Evolutionary conservation across 805 yeast species (phyloP), one percentile per base, ranked within the genome.

Genomic region (Candida quercuum): DNA sequence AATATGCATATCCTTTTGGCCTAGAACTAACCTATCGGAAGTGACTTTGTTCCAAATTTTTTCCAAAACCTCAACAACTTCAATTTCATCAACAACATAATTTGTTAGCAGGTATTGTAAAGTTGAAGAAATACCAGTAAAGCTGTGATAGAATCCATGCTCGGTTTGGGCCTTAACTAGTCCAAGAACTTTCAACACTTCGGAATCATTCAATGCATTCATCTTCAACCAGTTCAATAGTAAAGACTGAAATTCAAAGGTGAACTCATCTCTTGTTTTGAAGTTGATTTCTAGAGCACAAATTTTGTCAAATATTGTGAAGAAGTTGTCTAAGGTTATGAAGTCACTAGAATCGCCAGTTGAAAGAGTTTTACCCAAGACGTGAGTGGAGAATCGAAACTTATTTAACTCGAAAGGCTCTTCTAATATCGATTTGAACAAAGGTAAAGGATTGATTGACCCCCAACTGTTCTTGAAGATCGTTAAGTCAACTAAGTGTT

Each of bases 1-100:
- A 12, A 73, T 52, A 47, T 88, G 96, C 33, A 86, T 64, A 12
- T 67, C 68, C 36, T 77, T 74, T 45, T 86, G 93, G 31, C 74
- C 72, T 28, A 85, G 62, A 21, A 80, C 72, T 27, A 87, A 61
- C 33, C 94, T 64, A 10, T 78, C 80, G 1, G 70, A 66, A 14
- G 68, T 67, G 18, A 86, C 51, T 17, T 67, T 71, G 4, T 59
- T 61, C 93, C 95, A 86, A 15, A 83, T 64, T 0, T 57, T 51
- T 2, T 58, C 49, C 29, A 74, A 40, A 14, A 67, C 58, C 3
- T 56, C 60, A 13, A 65, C 53, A 16, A 72, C 39, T 4, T 42
- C 37, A 6, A 48, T 19, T 2, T 60, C 14, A 25, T 54, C 57
- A 17, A 46, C 18, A 3, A 34, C 28, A 25, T 52, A 53, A 15